Percentiles rank a stretch among this genome's conserved stretches.
Conservation (phyloP, 1,284 basidiomycete species). For the Filobasidium uniguttulatum region DNA sequence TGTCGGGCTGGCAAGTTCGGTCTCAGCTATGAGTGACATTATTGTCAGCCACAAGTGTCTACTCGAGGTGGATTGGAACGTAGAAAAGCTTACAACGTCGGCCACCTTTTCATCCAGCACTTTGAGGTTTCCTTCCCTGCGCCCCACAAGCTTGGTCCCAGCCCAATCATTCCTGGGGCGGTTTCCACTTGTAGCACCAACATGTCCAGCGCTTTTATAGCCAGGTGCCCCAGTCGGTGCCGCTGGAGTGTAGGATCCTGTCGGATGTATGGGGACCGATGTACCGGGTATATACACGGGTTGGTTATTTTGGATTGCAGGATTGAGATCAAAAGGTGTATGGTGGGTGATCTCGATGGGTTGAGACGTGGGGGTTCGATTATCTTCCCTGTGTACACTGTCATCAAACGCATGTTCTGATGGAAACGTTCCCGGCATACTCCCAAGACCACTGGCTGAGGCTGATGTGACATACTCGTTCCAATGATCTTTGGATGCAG, state of each 20-base stretch:
- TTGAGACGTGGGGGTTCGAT: constrained; percentile 17
- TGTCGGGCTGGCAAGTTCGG: constrained; percentile 62
- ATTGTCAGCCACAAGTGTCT: neutral
- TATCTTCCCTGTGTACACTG: neutral
- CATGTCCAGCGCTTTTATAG: constrained; percentile 39
- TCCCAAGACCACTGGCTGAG: neutral
- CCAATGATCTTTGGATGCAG: neutral
- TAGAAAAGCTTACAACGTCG: constrained; percentile 53
- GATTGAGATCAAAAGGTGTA: constrained; percentile 25
- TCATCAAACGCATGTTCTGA: constrained; percentile 6
- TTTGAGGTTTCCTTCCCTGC: constrained; percentile 44
- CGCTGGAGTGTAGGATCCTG: neutral
- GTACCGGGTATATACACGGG: constrained; percentile 35
- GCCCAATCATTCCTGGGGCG: constrained; percentile 31
- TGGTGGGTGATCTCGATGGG: constrained; percentile 30
- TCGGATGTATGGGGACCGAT: neutral
- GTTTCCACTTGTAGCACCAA: constrained; percentile 1
- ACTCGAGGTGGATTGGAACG: constrained; percentile 30
- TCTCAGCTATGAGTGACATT: constrained; percentile 45
- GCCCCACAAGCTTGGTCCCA: constrained; percentile 39
- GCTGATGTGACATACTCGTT: neutral
- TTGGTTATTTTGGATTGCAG: neutral
- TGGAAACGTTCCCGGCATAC: neutral
- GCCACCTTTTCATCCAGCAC: constrained; percentile 42
- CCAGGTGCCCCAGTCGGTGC: constrained; percentile 66